phyloP scores from a whole-genome alignment of 1,139 yeast genomes.

The Fermentozyma sake region DNA sequence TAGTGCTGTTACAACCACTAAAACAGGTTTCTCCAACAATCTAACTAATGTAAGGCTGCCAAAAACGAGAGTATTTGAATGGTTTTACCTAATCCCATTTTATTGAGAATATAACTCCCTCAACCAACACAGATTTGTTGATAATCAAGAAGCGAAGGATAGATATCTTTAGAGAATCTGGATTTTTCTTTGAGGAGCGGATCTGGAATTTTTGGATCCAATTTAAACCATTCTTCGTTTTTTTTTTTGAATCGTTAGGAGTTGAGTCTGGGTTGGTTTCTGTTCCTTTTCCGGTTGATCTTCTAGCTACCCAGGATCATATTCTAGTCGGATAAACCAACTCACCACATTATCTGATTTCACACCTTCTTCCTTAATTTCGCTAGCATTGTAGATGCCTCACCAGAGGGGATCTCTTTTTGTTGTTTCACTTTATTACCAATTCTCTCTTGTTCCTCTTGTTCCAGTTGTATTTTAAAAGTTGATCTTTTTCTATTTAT shows the following conservation, averaged over 20 bases:
- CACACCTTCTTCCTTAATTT: constrained; percentile 9
- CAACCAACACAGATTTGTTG: constrained; percentile 88
- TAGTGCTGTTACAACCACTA: constrained; percentile 97
- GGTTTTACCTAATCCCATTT: constrained; percentile 96
- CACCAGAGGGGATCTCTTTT: no score
- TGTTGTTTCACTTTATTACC: no score
- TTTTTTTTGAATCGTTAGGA: constrained; percentile 18
- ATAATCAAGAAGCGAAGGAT: constrained; percentile 68
- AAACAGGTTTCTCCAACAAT: constrained; percentile 69
- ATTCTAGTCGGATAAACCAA: constrained; percentile 54
- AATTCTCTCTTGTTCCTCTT: constrained; percentile 11
- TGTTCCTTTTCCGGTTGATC: constrained; percentile 34
- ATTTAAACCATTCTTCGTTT: constrained; percentile 53
- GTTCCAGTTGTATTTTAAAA: constrained; percentile 6
- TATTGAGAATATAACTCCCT: constrained; percentile 97
- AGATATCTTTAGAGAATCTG: constrained; percentile 85
- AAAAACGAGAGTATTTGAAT: constrained; percentile 86
- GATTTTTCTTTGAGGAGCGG: constrained; percentile 67
- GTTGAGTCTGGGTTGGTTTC: no score
- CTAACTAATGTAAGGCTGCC: constrained; percentile 86
- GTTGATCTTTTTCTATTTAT: constrained; percentile 14
- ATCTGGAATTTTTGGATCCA: constrained; percentile 77
- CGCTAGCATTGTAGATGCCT: no score
- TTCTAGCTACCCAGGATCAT: constrained; percentile 49
- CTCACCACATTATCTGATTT: constrained; percentile 39